A percentile compares a stretch with the other conserved stretches of the same genome.
These are phyloP conservation scores for Hypoxylon sp. DNA, from an alignment of 2,329 filamentous ascomycete genomes.

Conservation along the genomic window DNA sequence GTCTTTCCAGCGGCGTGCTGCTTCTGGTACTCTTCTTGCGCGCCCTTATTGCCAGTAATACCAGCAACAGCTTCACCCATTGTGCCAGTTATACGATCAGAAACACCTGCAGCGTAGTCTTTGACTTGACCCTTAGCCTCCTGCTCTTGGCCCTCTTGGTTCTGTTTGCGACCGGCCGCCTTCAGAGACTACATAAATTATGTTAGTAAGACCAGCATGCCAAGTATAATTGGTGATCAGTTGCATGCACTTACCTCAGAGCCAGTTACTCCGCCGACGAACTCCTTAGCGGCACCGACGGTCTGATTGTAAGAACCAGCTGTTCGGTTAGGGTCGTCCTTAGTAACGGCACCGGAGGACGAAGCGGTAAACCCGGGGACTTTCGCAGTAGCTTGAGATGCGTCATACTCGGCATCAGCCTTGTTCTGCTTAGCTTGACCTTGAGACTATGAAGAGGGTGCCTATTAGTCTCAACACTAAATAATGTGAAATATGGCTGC, in stretches of 20 bases:
- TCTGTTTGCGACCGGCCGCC: constrained; percentile 80
- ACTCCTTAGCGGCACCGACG: constrained; percentile 86
- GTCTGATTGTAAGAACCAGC: constrained; percentile 89
- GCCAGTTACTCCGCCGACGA: constrained; percentile 80
- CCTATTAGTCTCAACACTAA: constrained; percentile 15
- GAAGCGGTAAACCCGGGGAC: constrained; percentile 79
- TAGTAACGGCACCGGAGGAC: constrained; percentile 75
- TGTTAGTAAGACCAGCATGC: not conserved
- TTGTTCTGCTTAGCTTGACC: constrained; percentile 75
- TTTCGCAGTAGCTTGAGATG: constrained; percentile 81
- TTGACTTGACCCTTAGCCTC: constrained; percentile 86
- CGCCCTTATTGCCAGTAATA: constrained; percentile 76
- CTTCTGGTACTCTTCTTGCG: constrained; percentile 74
- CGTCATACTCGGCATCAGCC: constrained; percentile 75
- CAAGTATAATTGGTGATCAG: not conserved
- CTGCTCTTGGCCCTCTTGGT: constrained; percentile 81
- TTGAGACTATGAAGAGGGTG: constrained; percentile 60
- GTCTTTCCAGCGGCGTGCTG: constrained; percentile 88
- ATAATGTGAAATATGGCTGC: not conserved
- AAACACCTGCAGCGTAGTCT: constrained; percentile 77
- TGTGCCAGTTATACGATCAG: constrained; percentile 76
- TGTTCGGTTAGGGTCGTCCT: constrained; percentile 79
- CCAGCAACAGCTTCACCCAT: constrained; percentile 79
- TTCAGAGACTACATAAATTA: constrained; percentile 70
- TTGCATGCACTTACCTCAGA: constrained; percentile 67